phyloP scores from a whole-genome alignment of 2,329 filamentous ascomycete species.

The Aspergillus aculeatus region DNA sequence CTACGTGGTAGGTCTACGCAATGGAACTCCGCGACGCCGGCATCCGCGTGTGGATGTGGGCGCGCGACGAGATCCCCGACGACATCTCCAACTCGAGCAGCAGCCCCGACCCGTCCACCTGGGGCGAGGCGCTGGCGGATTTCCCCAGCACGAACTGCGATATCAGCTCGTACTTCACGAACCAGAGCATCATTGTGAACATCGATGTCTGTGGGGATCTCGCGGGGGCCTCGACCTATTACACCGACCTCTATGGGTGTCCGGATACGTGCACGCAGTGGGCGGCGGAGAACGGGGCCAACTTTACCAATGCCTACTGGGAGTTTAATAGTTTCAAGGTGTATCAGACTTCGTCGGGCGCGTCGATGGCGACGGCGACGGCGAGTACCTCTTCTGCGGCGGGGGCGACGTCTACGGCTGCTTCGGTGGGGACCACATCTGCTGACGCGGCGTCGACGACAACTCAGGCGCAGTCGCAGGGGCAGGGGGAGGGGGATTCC shows the following conservation, averaged over 20 bases:
- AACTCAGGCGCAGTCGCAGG: neutral
- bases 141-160: slow-evolving; percentile 64
- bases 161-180: slow-evolving; percentile 59
- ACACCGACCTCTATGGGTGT: slow-evolving; percentile 38
- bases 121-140: slow-evolving; percentile 63
- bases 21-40: slow-evolving; percentile 61
- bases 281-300: slow-evolving; percentile 57
- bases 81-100: slow-evolving; percentile 51
- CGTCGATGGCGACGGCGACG: neutral
- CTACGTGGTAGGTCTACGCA: slow-evolving; percentile 49
- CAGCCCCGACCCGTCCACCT: slow-evolving; percentile 60
- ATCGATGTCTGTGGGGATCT: slow-evolving; percentile 64
- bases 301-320: slow-evolving; percentile 63
- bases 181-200: slow-evolving; percentile 65
- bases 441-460: neutral
- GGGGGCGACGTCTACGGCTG: neutral
- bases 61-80: slow-evolving; percentile 47
- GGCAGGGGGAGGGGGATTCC: neutral
- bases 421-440: neutral
- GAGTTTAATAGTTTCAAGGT: slow-evolving; percentile 62
- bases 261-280: slow-evolving; percentile 57
- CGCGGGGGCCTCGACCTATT: slow-evolving; percentile 40
- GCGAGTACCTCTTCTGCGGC: no score
- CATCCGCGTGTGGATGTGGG: slow-evolving; percentile 64
- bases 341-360: slow-evolving; percentile 43